Percentiles rank a stretch among this genome's conserved stretches.
phyloP scores from a whole-genome alignment of 2,329 filamentous ascomycete genomes.

The Mycosphaerella arachidis region DNA sequence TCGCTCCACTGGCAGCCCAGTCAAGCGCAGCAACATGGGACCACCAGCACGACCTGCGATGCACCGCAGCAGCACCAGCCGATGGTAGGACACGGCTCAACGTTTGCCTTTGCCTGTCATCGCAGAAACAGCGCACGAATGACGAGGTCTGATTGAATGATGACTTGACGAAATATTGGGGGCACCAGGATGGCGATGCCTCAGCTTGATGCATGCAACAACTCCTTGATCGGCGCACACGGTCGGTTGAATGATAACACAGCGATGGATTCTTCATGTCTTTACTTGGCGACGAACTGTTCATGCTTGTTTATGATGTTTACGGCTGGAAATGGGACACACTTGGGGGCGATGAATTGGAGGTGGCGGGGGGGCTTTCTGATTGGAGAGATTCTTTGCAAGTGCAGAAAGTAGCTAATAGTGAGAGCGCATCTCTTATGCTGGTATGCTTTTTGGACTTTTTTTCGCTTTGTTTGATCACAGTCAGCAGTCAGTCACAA shows the following conservation, averaged over 20 bases:
- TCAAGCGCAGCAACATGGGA: conserved; percentile 27
- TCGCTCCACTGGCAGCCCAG: conserved; percentile 31
- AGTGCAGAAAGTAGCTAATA: neutral
- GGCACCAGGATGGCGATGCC: neutral
- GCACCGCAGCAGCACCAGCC: conserved; percentile 29
- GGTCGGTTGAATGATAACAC: neutral
- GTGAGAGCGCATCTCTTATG: neutral
- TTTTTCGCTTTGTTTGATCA: neutral
- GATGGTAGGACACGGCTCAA: conserved; percentile 25
- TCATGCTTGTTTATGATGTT: conserved; percentile 1
- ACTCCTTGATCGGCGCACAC: neutral
- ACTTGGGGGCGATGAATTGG: neutral
- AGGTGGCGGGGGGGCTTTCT: neutral
- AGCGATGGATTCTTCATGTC: neutral
- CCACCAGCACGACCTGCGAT: conserved; percentile 28
- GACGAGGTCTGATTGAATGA: conserved; percentile 2
- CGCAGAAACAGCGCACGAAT: conserved; percentile 3
- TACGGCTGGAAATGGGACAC: neutral
- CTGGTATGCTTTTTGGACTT: neutral
- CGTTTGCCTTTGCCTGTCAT: neutral
- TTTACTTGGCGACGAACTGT: conserved; percentile 2
- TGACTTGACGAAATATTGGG: conserved; percentile 3
- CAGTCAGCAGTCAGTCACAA: neutral
- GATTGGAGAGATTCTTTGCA: neutral
- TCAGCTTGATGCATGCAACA: neutral